Evolutionary conservation across 805 yeast species (phyloP).

Genomic region (Ogataea wickerhamii): DNA sequence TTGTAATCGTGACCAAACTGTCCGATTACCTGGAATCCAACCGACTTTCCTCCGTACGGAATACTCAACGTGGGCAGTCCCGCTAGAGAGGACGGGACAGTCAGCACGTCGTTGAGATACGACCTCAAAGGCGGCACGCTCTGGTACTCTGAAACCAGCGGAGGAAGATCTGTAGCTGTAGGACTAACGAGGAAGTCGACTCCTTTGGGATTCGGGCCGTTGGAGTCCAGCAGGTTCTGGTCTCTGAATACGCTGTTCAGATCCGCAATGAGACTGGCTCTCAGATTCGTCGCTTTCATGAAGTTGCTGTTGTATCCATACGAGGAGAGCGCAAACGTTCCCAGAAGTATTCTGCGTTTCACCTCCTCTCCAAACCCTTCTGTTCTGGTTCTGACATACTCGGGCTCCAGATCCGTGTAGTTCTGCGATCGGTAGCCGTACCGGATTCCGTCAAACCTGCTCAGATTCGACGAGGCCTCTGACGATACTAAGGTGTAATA

Average conservation of each 20-base stretch:
- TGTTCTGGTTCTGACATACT: slow-evolving; percentile 55
- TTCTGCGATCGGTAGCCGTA: slow-evolving; percentile 58
- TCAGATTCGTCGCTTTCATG: slow-evolving; percentile 65
- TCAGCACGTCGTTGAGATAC: slow-evolving; percentile 77
- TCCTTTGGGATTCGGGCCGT: slow-evolving; percentile 29
- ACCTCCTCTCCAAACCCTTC: slow-evolving; percentile 79
- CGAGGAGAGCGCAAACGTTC: slow-evolving; percentile 81
- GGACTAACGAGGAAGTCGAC: slow-evolving; percentile 76
- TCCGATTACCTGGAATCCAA: slow-evolving; percentile 79
- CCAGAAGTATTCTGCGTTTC: slow-evolving; percentile 74
- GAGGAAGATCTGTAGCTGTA: slow-evolving; percentile 58
- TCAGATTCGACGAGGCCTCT: slow-evolving; percentile 89
- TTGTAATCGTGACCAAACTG: slow-evolving; percentile 79
- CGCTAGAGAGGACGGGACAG: slow-evolving; percentile 88
- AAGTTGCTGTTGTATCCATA: slow-evolving; percentile 71
- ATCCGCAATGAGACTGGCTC: slow-evolving; percentile 59
- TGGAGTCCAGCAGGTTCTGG: slow-evolving; percentile 38
- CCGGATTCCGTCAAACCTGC: slow-evolving; percentile 87
- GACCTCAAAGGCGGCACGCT: slow-evolving; percentile 45
- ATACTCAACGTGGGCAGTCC: slow-evolving; percentile 84
- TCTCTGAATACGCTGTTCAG: slow-evolving; percentile 60
- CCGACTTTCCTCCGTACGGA: slow-evolving; percentile 51
- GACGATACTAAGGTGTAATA: slow-evolving; percentile 89
- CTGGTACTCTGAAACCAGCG: slow-evolving; percentile 24
- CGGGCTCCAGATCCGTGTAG: slow-evolving; percentile 31